Conservation (phyloP, 2,329 filamentous ascomycete genomes). For the Colletotrichum sp. region DNA sequence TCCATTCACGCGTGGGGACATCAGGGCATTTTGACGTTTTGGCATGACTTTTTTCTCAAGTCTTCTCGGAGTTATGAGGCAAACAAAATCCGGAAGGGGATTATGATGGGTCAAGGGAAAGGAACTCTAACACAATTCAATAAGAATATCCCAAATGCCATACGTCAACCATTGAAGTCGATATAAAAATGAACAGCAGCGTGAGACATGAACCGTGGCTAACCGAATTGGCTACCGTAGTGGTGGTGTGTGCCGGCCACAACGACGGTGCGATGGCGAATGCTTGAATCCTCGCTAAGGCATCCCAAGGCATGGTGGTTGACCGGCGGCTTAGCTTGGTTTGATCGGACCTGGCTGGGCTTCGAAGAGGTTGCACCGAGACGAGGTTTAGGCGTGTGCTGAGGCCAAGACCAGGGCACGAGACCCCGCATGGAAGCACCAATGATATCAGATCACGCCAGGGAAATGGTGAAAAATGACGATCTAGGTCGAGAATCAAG, state of each 20-base stretch:
- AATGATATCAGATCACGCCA: slow-evolving; percentile 15
- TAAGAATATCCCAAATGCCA: slow-evolving; percentile 23
- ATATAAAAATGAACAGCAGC: neutral
- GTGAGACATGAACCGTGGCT: neutral
- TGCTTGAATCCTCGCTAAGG: neutral
- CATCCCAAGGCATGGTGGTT: neutral
- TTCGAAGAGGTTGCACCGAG: neutral
- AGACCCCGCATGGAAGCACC: slow-evolving; percentile 9
- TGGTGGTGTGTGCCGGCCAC: neutral
- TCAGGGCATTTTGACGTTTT: slow-evolving; percentile 19
- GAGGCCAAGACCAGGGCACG: slow-evolving; percentile 7
- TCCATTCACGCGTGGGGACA: neutral
- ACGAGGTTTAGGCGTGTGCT: neutral
- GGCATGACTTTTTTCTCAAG: slow-evolving; percentile 16
- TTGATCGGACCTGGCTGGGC: neutral
- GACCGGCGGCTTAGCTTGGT: neutral
- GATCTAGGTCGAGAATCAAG: slow-evolving; percentile 13
- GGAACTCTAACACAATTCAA: slow-evolving; percentile 17
- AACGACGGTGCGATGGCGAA: neutral
- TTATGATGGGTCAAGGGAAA: slow-evolving; percentile 17
- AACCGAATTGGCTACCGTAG: neutral
- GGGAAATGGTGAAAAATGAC: neutral
- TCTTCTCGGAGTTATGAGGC: slow-evolving; percentile 21
- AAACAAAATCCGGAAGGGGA: slow-evolving; percentile 15
- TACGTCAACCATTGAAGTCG: slow-evolving; percentile 7